Percentiles rank a stretch among this genome's conserved stretches.
phyloP scores from a whole-genome alignment of 2,329 filamentous ascomycete genomes.

The Cytospora mali region DNA sequence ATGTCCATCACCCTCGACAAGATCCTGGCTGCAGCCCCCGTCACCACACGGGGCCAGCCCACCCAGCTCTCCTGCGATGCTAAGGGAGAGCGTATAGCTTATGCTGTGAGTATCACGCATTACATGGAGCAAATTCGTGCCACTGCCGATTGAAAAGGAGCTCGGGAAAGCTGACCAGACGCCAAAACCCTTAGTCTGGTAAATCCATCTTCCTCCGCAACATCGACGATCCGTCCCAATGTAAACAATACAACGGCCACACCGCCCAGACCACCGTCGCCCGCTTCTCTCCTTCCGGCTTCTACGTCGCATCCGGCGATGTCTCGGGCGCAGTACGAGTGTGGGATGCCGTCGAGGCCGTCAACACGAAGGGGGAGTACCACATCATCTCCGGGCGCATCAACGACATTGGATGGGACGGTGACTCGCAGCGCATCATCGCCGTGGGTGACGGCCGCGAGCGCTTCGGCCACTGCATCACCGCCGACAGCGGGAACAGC shows the following conservation, averaged over 20 bases:
- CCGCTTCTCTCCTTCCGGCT: conserved; percentile 90
- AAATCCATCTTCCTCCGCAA: conserved; percentile 96
- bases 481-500: conserved; percentile 91
- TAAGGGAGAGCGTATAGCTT: conserved; percentile 90
- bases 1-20: conserved; percentile 62
- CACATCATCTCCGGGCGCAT: conserved; percentile 91
- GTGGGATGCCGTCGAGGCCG: conserved; percentile 88
- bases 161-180: background rate
- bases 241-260: conserved; percentile 91
- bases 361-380: conserved; percentile 90
- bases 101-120: conserved; percentile 66
- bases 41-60: conserved; percentile 81
- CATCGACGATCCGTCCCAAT: conserved; percentile 83
- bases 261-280: conserved; percentile 88
- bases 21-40: conserved; percentile 84
- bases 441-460: conserved; percentile 95
- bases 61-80: conserved; percentile 86
- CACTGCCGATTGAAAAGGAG: background rate
- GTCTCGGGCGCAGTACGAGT: conserved; percentile 81
- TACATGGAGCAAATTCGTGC: background rate
- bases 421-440: conserved; percentile 93
- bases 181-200: conserved; percentile 72
- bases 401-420: conserved; percentile 97
- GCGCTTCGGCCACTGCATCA: conserved; percentile 91
- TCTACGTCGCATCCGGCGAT: conserved; percentile 93